phyloP scores from a whole-genome alignment of 352 stramenopile genomes.

The Phytopythium chamaehyphon region DNA sequence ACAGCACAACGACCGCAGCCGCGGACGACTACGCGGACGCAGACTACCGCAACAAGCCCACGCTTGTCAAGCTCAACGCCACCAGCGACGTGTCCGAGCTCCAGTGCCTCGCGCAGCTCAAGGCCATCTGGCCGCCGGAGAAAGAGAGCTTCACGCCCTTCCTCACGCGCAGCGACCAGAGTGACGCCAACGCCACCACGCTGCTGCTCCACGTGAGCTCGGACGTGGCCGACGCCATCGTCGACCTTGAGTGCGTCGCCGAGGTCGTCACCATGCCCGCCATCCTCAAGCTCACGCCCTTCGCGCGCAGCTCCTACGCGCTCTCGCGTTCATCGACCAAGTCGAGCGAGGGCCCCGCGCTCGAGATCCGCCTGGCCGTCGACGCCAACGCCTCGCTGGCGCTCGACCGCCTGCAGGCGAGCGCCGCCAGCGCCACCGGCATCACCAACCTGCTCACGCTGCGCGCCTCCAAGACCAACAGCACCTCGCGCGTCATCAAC shows the following conservation, averaged over 20 bases:
- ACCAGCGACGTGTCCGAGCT: constrained; percentile 22
- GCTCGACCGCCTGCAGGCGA: constrained; percentile 21
- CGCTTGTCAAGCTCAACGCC: constrained; percentile 48
- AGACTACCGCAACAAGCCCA: constrained; percentile 34
- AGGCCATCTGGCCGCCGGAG: constrained; percentile 33
- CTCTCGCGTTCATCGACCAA: constrained; percentile 20
- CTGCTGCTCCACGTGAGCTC: constrained; percentile 57
- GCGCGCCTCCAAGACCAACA: constrained; percentile 15
- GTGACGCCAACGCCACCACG: constrained; percentile 33
- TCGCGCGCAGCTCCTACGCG: constrained; percentile 49
- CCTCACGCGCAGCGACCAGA: constrained; percentile 52
- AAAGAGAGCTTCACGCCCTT: constrained; percentile 63
- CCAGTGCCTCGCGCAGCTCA: constrained; percentile 37
- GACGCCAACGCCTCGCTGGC: constrained; percentile 22
- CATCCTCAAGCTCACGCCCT: constrained; percentile 73
- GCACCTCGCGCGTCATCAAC: constrained; percentile 24
- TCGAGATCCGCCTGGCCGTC: constrained; percentile 45
- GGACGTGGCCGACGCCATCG: constrained; percentile 30
- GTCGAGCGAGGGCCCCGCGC: constrained; percentile 23
- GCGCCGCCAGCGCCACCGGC: constrained; percentile 28
- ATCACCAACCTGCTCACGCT: constrained; percentile 46
- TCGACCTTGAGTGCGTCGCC: constrained; percentile 42
- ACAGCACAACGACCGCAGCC: constrained; percentile 18
- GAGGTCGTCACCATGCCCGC: constrained; percentile 50
- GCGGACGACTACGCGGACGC: constrained; percentile 8